Percentiles rank a stretch among this genome's conserved stretches.
These are phyloP conservation scores for Psilocybe subaeruginosa DNA, from an alignment of 768 basidiomycete species.

Conservation along the genomic window DNA sequence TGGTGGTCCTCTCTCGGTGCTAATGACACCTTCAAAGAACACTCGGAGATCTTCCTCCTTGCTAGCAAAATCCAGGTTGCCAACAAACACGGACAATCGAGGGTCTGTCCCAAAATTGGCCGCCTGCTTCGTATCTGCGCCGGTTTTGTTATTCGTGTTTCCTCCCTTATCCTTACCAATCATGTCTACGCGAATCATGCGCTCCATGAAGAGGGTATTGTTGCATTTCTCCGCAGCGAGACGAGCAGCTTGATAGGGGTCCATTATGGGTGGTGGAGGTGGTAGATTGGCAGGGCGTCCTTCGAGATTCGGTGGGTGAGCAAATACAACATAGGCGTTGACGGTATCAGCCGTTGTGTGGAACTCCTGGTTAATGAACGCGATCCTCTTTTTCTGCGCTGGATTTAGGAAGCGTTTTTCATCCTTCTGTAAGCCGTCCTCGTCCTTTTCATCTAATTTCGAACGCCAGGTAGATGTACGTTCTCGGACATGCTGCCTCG, in stretches of 20 bases:
- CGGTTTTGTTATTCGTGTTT: slow-evolving; percentile 14
- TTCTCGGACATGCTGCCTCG: slow-evolving; percentile 55
- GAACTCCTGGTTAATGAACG: slow-evolving; percentile 92
- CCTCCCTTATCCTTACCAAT: slow-evolving; percentile 38
- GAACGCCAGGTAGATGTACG: slow-evolving; percentile 64
- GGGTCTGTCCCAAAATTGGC: slow-evolving; percentile 58
- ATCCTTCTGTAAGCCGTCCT: slow-evolving; percentile 43
- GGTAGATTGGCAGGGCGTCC: slow-evolving; percentile 53
- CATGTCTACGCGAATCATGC: slow-evolving; percentile 79
- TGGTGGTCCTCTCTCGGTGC: slow-evolving; percentile 68
- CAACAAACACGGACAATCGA: slow-evolving; percentile 85
- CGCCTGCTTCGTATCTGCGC: slow-evolving; percentile 23
- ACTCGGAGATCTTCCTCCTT: slow-evolving; percentile 87
- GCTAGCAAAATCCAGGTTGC: slow-evolving; percentile 90
- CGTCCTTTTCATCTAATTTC: slow-evolving; percentile 44
- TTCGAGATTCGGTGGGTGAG: slow-evolving; percentile 54
- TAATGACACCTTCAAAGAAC: slow-evolving; percentile 83
- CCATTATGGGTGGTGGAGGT: slow-evolving; percentile 49
- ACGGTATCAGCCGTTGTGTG: slow-evolving; percentile 76
- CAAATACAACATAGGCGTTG: slow-evolving; percentile 93
- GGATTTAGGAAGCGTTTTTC: slow-evolving; percentile 76
- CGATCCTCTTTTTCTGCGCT: slow-evolving; percentile 89
- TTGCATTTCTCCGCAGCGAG: slow-evolving; percentile 63
- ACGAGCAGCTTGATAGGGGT: slow-evolving; percentile 73
- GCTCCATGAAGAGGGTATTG: slow-evolving; percentile 73